Evolutionary conservation across 768 basidiomycete species (phyloP), one percentile per base, ranked within the genome.

Genomic region (Strobilomyces confusus): DNA sequence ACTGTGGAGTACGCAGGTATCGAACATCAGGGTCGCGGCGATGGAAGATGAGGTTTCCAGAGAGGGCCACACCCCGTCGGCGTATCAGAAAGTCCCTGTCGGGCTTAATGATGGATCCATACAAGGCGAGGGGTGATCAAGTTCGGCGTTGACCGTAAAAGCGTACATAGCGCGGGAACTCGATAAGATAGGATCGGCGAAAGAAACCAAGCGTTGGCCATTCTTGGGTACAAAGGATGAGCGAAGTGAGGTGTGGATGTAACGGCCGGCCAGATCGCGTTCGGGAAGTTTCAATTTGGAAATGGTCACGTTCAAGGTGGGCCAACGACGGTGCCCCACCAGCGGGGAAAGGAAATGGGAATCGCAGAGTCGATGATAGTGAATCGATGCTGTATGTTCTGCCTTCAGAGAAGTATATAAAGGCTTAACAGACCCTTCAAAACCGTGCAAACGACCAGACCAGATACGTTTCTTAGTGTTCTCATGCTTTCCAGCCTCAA

Each of bases 1-100:
- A 20, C n/a, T 52, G 2, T 59, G 52, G 63, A n/a, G 53, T 20
- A 51, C 50, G 32, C 37, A 54, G 13, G 37, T 62, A 64, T 36
- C 59, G 50, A n/a, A 51, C 23, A 6, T 46, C 58, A 2, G 59
- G 54, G 14, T 50, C 46, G 20, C 47, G 52, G n/a, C 57, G 60
- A 43, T 59, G 54, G 30, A 65, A 45, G 46, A 62, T 37, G 22
- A 64, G 55, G 57, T 59, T 25, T 54, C 45, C 8, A 57, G 49
- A 3, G 17, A 62, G 60, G 2, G n/a, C 49, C 3, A 56, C 54
- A 17, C 25, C 17, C 8, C 33, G 51, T 5, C 49, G 53, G 20
- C 42, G 49, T 8, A 33, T 19, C 3, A 42, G 44, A 45, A 58
- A 45, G 42, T 52, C 57, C n/a, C 54, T 59, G 4, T 52, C 51